Percentiles rank a stretch among this genome's conserved stretches.
These are phyloP conservation scores for Curvularia lunata DNA, from an alignment of 2,329 filamentous ascomycete genomes.

Conservation along the genomic window DNA sequence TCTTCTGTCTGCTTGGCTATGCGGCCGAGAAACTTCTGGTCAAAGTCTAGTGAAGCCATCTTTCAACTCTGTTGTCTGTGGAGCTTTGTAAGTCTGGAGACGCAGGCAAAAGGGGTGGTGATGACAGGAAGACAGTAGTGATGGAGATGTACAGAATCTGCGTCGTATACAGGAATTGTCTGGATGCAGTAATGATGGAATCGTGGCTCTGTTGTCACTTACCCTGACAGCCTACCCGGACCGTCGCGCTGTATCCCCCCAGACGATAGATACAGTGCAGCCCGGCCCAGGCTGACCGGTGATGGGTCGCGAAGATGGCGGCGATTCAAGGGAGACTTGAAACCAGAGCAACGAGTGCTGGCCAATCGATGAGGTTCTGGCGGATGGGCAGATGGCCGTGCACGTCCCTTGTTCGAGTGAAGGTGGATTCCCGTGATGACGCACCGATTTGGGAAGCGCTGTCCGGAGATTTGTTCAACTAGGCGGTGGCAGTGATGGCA, in stretches of 20 bases:
- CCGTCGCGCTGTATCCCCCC: constrained; percentile 43
- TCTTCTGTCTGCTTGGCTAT: constrained; percentile 80
- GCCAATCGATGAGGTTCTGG: constrained; percentile 44
- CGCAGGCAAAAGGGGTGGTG: constrained; percentile 5
- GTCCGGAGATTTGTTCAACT: constrained; percentile 42
- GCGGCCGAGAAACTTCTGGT: constrained; percentile 94
- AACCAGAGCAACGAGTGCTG: constrained; percentile 31
- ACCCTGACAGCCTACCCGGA: constrained; percentile 42
- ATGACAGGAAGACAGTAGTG: background rate
- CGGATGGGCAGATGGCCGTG: constrained; percentile 30
- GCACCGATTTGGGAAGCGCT: constrained; percentile 28
- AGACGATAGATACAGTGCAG: constrained; percentile 42
- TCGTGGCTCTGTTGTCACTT: constrained; percentile 22
- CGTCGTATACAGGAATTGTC: background rate
- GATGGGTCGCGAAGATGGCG: constrained; percentile 28
- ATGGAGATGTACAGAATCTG: background rate
- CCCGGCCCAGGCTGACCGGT: constrained; percentile 42
- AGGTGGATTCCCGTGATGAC: constrained; percentile 43
- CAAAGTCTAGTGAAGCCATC: constrained; percentile 97
- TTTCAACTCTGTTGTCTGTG: constrained; percentile 21
- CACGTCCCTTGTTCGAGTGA: constrained; percentile 37
- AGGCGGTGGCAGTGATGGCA: constrained; percentile 29
- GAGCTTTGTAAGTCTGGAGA: constrained; percentile 11
- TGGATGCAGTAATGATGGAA: background rate
- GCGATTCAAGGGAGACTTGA: constrained; percentile 37